Evolutionary conservation across 2,329 filamentous ascomycete genomes (phyloP).

Genomic region (Sarocladium oryzae): DNA sequence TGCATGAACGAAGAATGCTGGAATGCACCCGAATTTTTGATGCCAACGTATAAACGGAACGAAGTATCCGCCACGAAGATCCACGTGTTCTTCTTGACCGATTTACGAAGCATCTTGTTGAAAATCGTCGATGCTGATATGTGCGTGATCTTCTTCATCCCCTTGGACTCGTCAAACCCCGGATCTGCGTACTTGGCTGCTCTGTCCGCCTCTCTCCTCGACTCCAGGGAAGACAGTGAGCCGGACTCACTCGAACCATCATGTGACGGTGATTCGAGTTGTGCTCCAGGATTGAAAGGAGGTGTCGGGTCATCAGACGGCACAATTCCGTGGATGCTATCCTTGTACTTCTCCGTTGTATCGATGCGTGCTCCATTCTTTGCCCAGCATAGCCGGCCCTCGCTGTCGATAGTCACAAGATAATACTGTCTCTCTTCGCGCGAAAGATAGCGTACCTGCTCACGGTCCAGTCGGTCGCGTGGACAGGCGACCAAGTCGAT

Average conservation of each 20-base stretch:
- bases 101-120: conserved; percentile 71
- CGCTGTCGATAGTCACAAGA: conserved; percentile 65
- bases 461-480: conserved; percentile 65
- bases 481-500: conserved; percentile 68
- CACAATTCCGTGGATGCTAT: conserved; percentile 72
- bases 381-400: conserved; percentile 78
- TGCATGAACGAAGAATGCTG: conserved; percentile 88
- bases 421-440: conserved; percentile 78
- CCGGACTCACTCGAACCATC: conserved; percentile 19
- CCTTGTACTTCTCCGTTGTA: conserved; percentile 68
- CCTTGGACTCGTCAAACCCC: conserved; percentile 56
- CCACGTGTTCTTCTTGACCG: conserved; percentile 83
- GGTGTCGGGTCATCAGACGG: conserved; percentile 54
- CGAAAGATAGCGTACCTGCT: conserved; percentile 77
- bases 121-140: conserved; percentile 67
- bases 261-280: conserved; percentile 11
- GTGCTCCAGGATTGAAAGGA: conserved; percentile 31
- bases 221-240: conserved; percentile 34
- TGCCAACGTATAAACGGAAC: conserved; percentile 80
- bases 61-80: conserved; percentile 87
- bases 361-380: conserved; percentile 75
- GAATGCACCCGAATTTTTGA: conserved; percentile 82
- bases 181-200: conserved; percentile 58
- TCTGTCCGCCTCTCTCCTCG: conserved; percentile 50
- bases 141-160: conserved; percentile 49